Conservation (phyloP, 2,329 filamentous ascomycete genomes). For the Colletotrichum plurivorum region DNA sequence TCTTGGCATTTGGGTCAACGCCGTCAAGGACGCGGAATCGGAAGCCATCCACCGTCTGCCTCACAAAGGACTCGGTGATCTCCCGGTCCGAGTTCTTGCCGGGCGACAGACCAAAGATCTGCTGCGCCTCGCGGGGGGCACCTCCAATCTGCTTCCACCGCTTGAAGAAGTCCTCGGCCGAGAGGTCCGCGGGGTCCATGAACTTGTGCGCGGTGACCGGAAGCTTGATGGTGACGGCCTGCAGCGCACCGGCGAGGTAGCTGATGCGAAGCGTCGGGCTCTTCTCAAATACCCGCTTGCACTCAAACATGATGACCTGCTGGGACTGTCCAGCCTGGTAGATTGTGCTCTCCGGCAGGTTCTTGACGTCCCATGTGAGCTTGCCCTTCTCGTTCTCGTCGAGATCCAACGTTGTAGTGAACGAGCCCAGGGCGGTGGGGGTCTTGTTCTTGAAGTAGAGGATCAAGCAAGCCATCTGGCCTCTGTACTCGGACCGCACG, state of each 20-base stretch:
- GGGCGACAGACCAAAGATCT: constrained; percentile 79
- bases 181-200: constrained; percentile 91
- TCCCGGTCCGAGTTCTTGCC: constrained; percentile 71
- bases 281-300: constrained; percentile 83
- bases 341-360: constrained; percentile 87
- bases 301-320: constrained; percentile 95
- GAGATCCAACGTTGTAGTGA: constrained; percentile 94
- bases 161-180: constrained; percentile 97
- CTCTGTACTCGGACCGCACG: constrained; percentile 92
- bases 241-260: constrained; percentile 92
- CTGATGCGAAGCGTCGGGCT: constrained; percentile 93
- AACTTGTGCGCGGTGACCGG: constrained; percentile 94
- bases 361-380: constrained; percentile 89
- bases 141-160: constrained; percentile 99
- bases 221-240: constrained; percentile 91
- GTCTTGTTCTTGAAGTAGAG: constrained; percentile 97
- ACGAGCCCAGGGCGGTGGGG: constrained; percentile 85
- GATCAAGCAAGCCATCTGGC: constrained; percentile 95
- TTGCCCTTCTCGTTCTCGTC: constrained; percentile 75
- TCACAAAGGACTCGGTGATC: constrained; percentile 79
- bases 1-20: constrained; percentile 93
- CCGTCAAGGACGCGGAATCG: constrained; percentile 88
- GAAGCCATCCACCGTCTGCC: constrained; percentile 84
- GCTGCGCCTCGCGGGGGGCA: constrained; percentile 87
- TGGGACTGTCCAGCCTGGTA: constrained; percentile 83